These are phyloP conservation scores for Lunasporangiospora selenospora DNA, from an alignment of 192 early-diverging fungal genomes.

Conservation along the genomic window DNA sequence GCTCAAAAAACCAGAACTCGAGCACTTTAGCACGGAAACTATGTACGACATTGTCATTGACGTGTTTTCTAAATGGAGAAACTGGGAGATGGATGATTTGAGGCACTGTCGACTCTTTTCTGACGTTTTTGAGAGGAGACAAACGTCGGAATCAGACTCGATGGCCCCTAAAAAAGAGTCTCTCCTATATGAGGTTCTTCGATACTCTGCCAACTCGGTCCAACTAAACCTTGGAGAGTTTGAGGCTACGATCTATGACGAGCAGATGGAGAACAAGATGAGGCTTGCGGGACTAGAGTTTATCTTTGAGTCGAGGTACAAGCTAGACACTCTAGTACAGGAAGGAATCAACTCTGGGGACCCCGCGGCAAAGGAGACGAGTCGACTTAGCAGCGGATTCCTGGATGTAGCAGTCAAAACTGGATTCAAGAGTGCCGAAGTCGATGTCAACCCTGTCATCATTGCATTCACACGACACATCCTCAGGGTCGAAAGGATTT, in stretches of 20 bases:
- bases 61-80: conserved; percentile 62
- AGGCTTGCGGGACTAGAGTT: conserved; percentile 36
- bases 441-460: conserved; percentile 58
- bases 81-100: conserved; percentile 68
- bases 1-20: conserved; percentile 51
- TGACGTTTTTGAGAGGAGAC: conserved; percentile 53
- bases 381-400: conserved; percentile 38
- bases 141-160: neutral
- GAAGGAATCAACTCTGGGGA: conserved; percentile 15
- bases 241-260: conserved; percentile 57
- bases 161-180: conserved; percentile 24
- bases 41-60: conserved; percentile 55
- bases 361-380: conserved; percentile 8
- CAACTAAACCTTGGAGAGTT: conserved; percentile 51
- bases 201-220: conserved; percentile 36
- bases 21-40: conserved; percentile 40
- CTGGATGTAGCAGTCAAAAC: conserved; percentile 50
- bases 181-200: conserved; percentile 24
- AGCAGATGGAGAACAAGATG: conserved; percentile 57
- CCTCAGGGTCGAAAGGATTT: conserved; percentile 61
- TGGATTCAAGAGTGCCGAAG: conserved; percentile 44
- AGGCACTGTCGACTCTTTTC: conserved; percentile 53
- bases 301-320: conserved; percentile 52
- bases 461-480: conserved; percentile 64
- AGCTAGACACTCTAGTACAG: conserved; percentile 23